Evolutionary conservation across 352 stramenopile genomes (phyloP).

Genomic region (Thraustochytrium striatum): DNA sequence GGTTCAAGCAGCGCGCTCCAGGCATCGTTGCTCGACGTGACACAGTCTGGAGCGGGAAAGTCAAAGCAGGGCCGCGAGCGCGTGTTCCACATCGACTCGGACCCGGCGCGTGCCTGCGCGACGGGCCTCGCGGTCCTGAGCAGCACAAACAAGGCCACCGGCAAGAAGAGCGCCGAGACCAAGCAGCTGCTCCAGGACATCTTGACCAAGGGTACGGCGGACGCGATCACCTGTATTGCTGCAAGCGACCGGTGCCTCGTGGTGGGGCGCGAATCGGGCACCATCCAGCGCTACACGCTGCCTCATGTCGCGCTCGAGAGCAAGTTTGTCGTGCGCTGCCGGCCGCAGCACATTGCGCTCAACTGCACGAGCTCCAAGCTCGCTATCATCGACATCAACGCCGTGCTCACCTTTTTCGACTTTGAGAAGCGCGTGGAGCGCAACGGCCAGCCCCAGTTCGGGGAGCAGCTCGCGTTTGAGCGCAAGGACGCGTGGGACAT

Average conservation of each 20-base stretch:
- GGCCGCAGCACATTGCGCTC: slow-evolving; percentile 70
- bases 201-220: slow-evolving; percentile 54
- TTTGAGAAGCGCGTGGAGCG: slow-evolving; percentile 52
- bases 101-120: slow-evolving; percentile 59
- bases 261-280: slow-evolving; percentile 69
- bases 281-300: slow-evolving; percentile 81
- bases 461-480: slow-evolving; percentile 49
- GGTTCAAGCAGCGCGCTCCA: background rate
- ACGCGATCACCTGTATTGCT: slow-evolving; percentile 72
- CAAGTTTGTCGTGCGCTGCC: slow-evolving; percentile 74
- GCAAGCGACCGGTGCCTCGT: slow-evolving; percentile 76
- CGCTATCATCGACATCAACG: slow-evolving; percentile 79
- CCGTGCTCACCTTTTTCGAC: slow-evolving; percentile 77
- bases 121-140: slow-evolving; percentile 10
- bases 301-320: slow-evolving; percentile 83
- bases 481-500: slow-evolving; percentile 80
- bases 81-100: slow-evolving; percentile 80
- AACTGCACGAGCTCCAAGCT: slow-evolving; percentile 81
- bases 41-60: background rate
- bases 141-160: background rate
- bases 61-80: slow-evolving; percentile 66
- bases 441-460: slow-evolving; percentile 18
- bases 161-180: slow-evolving; percentile 47
- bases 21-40: slow-evolving; percentile 22
- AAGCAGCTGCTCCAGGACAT: slow-evolving; percentile 25